Conservation (phyloP, 306 rosid genomes). For the Rosa rugosa region DNA sequence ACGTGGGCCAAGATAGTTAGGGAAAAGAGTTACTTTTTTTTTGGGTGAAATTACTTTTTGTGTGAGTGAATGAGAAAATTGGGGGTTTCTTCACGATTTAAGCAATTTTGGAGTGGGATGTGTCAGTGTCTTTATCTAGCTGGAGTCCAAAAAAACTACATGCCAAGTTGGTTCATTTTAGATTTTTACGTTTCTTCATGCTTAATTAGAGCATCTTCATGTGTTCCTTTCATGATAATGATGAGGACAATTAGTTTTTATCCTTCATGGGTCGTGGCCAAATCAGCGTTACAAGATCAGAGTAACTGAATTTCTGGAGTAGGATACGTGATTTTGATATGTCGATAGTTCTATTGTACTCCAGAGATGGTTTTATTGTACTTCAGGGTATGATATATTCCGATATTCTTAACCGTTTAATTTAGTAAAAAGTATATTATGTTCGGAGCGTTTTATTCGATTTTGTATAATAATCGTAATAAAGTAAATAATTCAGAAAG, state of each 20-base stretch:
- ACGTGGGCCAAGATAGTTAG: not conserved
- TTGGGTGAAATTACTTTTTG: not conserved
- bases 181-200: slow-evolving; percentile 34
- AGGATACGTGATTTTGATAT: not conserved
- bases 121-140: slow-evolving; percentile 30
- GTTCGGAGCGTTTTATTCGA: not conserved
- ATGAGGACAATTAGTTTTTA: not conserved
- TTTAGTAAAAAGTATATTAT: not conserved
- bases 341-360: not conserved
- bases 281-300: not conserved
- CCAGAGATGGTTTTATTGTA: too few relatives aligned
- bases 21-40: not conserved
- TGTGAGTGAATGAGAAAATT: not conserved
- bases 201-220: slow-evolving; percentile 9
- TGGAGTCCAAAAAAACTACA: slow-evolving; percentile 37
- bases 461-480: too few relatives aligned
- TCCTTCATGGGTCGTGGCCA: not conserved
- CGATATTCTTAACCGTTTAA: not conserved
- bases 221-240: slow-evolving; percentile 4
- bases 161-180: slow-evolving; percentile 33
- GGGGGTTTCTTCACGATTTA: not conserved
- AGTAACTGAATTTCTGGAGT: not conserved
- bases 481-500: not conserved
- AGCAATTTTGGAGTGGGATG: slow-evolving; percentile 29
- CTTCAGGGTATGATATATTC: not conserved